Percentiles rank a stretch among this genome's conserved stretches.
Conservation (phyloP, 2,329 filamentous ascomycete genomes). For the Sporothrix pallida region DNA sequence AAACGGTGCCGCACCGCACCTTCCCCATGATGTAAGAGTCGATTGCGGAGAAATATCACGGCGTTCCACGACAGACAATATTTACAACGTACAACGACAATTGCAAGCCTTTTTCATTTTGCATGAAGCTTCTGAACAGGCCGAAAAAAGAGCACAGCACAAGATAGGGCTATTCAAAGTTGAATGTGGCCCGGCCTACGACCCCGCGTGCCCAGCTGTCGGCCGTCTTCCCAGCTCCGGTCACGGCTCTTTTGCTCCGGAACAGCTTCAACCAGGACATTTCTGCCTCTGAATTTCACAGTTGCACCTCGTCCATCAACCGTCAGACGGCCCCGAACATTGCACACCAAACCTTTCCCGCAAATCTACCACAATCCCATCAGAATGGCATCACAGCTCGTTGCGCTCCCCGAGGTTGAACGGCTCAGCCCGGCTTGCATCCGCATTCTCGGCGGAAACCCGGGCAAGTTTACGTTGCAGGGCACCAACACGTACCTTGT, state of each 20-base stretch:
- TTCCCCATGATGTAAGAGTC: conserved; percentile 26
- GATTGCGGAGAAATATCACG: conserved; percentile 24
- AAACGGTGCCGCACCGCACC: background rate
- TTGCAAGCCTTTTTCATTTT: background rate
- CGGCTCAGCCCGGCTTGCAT: conserved; percentile 78
- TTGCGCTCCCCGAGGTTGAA: conserved; percentile 73
- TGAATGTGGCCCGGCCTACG: conserved; percentile 24
- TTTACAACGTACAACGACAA: background rate
- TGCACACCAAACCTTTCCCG: background rate
- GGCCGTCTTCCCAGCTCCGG: conserved; percentile 31
- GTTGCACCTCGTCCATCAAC: background rate
- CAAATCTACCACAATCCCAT: too few relatives aligned
- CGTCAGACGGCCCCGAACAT: background rate
- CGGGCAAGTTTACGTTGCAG: conserved; percentile 76
- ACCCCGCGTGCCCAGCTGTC: background rate
- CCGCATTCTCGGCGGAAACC: conserved; percentile 87
- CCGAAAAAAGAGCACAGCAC: background rate
- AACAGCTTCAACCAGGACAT: background rate
- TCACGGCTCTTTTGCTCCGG: background rate
- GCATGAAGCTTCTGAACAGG: background rate
- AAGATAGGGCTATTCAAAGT: conserved; percentile 1
- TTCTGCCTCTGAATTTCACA: too few relatives aligned
- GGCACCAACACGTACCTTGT: conserved; percentile 96
- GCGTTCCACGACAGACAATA: conserved; percentile 21
- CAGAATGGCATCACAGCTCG: conserved; percentile 66